phyloP scores from a whole-genome alignment of 148 eudicot genomes.

The Fallopia convolvulus region DNA sequence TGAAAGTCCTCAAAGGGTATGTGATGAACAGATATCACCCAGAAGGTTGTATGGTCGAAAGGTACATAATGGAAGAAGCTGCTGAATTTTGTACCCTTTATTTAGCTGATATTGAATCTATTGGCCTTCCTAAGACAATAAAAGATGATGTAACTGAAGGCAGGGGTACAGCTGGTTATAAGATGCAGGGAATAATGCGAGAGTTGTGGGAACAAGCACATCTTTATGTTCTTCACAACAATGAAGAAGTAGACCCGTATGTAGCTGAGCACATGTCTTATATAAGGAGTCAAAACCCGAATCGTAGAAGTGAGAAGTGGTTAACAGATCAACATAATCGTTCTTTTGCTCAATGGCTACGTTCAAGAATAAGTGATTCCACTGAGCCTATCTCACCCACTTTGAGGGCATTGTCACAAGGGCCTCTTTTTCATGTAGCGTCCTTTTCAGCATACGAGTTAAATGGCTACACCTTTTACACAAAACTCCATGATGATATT shows the following conservation, averaged over 20 bases:
- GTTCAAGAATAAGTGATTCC: not conserved
- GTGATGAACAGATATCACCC: not conserved
- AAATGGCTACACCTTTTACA: not conserved
- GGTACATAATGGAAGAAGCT: not conserved
- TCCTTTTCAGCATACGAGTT: not conserved
- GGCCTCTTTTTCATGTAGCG: not conserved
- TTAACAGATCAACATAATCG: not conserved
- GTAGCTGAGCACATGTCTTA: not conserved
- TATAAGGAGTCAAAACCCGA: not conserved
- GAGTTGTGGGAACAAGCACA: not conserved
- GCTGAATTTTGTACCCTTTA: not conserved
- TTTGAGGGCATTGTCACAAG: not conserved
- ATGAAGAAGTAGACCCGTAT: not conserved
- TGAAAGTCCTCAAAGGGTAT: not conserved
- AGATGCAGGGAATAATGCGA: not conserved
- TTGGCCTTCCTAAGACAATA: not conserved
- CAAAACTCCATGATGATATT: no score
- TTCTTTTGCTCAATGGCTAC: not conserved
- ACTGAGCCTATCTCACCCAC: not conserved
- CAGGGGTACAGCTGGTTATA: not conserved
- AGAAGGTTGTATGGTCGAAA: not conserved
- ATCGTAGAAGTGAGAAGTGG: not conserved
- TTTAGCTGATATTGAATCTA: not conserved
- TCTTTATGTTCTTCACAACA: not conserved
- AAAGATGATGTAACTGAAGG: not conserved